A percentile compares a stretch with the other conserved stretches of the same genome.
phyloP scores from a whole-genome alignment of 495 filamentous ascomycete species.

The Aspergillus biplanus region DNA sequence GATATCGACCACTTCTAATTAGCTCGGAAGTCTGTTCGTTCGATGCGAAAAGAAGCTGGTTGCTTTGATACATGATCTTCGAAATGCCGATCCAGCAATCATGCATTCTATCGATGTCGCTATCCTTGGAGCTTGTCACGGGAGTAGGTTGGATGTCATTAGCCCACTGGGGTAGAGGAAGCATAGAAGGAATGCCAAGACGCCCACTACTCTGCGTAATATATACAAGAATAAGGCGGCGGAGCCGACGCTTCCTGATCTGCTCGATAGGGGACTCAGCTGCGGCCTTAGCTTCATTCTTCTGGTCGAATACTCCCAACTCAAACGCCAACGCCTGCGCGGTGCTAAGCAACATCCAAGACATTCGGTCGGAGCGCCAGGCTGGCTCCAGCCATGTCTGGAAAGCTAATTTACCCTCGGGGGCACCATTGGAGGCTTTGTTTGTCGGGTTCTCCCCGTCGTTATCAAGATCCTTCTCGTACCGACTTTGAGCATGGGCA shows the following conservation, averaged over 20 bases:
- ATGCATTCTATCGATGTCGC: conserved; percentile 63
- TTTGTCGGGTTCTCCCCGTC: conserved; percentile 39
- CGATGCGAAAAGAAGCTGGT: conserved; percentile 81
- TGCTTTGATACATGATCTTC: conserved; percentile 84
- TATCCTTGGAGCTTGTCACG: conserved; percentile 30
- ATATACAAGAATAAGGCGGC: conserved; percentile 84
- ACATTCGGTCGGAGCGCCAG: conserved; percentile 97
- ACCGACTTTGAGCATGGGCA: conserved; percentile 41
- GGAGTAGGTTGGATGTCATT: conserved; percentile 48
- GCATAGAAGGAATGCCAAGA: conserved; percentile 91
- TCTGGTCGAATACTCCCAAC: conserved; percentile 90
- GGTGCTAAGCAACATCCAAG: conserved; percentile 95
- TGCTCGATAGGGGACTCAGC: conserved; percentile 68
- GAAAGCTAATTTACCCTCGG: conserved; percentile 66
- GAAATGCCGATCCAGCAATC: conserved; percentile 92
- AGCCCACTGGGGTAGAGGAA: conserved; percentile 64
- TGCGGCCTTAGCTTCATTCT: conserved; percentile 51
- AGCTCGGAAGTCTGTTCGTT: conserved; percentile 82
- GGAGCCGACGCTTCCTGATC: conserved; percentile 77
- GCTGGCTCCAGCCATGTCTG: conserved; percentile 95
- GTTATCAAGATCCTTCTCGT: conserved; percentile 39
- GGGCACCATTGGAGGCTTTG: conserved; percentile 50
- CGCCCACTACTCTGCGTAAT: conserved; percentile 90
- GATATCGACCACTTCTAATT: conserved; percentile 83
- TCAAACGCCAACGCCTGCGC: conserved; percentile 89